phyloP scores from a whole-genome alignment of 176 grass and related monocot genomes.

The Zea mays region DNA sequence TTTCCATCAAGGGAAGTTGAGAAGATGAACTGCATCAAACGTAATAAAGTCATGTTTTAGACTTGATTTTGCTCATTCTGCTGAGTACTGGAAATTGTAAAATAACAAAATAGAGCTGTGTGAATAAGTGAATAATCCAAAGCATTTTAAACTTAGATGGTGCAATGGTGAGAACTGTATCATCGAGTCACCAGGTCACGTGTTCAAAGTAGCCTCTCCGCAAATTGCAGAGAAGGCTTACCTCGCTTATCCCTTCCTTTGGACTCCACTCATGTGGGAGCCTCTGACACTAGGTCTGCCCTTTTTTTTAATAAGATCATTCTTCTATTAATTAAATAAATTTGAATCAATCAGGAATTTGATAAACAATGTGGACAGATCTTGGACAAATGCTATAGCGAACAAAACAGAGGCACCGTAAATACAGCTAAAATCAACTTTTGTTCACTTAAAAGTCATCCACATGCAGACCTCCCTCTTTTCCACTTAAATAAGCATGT shows the following conservation, averaged over 20 bases:
- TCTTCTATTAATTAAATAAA: background rate
- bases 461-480: background rate
- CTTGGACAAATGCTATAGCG: background rate
- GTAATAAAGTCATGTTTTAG: conserved; percentile 30
- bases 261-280: too few species aligned
- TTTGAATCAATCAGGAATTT: background rate
- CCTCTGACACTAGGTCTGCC: too few species aligned
- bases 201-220: too few species aligned
- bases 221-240: too few species aligned
- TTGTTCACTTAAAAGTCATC: background rate
- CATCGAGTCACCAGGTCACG: too few species aligned
- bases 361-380: background rate
- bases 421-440: background rate
- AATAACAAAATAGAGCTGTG: background rate
- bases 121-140: conserved; percentile 8
- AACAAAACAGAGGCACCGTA: background rate
- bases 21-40: conserved; percentile 78
- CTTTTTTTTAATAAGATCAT: background rate
- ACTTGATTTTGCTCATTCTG: conserved; percentile 1
- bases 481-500: background rate
- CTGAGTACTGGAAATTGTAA: background rate
- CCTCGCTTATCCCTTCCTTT: too few species aligned
- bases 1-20: conserved; percentile 94
- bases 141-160: background rate
- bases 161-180: too few species aligned